Evolutionary conservation across 768 basidiomycete genomes (phyloP).

Genomic region (Lepiota venenata): DNA sequence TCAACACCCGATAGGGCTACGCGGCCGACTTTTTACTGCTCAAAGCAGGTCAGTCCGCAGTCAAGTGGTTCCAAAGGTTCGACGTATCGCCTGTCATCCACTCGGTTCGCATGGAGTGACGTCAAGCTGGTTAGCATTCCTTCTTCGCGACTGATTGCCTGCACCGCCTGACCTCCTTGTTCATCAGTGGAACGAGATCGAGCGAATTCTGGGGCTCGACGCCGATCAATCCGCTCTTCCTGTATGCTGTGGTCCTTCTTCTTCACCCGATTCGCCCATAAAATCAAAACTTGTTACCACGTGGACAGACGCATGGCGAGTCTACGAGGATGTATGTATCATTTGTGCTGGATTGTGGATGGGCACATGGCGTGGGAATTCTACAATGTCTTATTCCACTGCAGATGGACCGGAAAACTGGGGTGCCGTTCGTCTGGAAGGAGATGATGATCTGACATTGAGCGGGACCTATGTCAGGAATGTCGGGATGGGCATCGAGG

Average conservation of each 20-base stretch:
- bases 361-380: conserved; percentile 58
- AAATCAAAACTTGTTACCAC: conserved; percentile 38
- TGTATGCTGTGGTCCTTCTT: conserved; percentile 33
- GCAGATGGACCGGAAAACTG: conserved; percentile 47
- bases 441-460: conserved; percentile 58
- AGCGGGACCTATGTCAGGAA: conserved; percentile 43
- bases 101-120: conserved; percentile 84
- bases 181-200: conserved; percentile 72
- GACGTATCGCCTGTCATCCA: conserved; percentile 53
- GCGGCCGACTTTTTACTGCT: conserved; percentile 63
- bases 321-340: conserved; percentile 84
- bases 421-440: conserved; percentile 59
- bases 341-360: conserved; percentile 84
- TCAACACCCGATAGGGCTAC: conserved; percentile 56
- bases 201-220: conserved; percentile 62
- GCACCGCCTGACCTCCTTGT: not conserved
- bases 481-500: conserved; percentile 71
- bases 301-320: conserved; percentile 71
- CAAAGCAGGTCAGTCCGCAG: conserved; percentile 41
- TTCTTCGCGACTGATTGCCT: not conserved
- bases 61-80: conserved; percentile 32
- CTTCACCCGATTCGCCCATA: conserved; percentile 21
- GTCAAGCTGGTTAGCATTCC: conserved; percentile 55
- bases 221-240: conserved; percentile 27
- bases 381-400: conserved; percentile 45